phyloP scores from a whole-genome alignment of 495 filamentous ascomycete genomes.

The Aspergillus bertholletiae region DNA sequence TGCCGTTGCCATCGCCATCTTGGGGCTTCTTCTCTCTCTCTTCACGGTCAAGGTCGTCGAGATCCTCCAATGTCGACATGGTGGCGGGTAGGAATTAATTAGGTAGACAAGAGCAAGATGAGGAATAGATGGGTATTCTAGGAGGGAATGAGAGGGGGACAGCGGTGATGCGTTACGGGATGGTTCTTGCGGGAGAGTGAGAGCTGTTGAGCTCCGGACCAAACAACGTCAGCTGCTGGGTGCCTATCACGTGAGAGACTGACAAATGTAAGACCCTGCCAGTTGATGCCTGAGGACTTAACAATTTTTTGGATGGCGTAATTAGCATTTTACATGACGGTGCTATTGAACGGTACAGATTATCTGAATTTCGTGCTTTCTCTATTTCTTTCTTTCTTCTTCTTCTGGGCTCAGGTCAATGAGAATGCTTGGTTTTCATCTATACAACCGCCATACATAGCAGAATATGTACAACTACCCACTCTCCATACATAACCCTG shows the following conservation, averaged over 20 bases:
- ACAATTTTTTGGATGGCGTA: not conserved
- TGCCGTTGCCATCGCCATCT: constrained; percentile 51
- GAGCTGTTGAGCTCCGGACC: constrained; percentile 37
- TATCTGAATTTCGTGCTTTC: too few species aligned
- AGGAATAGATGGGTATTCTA: constrained; percentile 4
- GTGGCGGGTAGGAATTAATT: constrained; percentile 11
- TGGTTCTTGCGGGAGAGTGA: constrained; percentile 19
- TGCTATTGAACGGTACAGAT: too few species aligned
- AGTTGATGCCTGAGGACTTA: not conserved
- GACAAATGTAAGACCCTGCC: constrained; percentile 19
- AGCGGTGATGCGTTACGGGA: constrained; percentile 7
- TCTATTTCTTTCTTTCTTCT: too few species aligned
- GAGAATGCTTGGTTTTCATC: too few species aligned
- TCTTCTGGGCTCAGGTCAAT: too few species aligned
- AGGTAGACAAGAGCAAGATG: constrained; percentile 4
- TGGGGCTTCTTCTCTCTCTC: constrained; percentile 71
- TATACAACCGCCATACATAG: too few species aligned
- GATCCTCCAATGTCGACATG: constrained; percentile 88
- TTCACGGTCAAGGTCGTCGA: constrained; percentile 75
- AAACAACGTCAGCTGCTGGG: constrained; percentile 41
- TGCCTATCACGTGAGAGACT: constrained; percentile 33
- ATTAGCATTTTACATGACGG: too few species aligned
- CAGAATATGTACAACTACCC: too few species aligned
- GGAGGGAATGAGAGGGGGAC: constrained; percentile 12
- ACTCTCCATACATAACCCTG: not conserved